These are phyloP conservation scores for Aureobasidium sp. DNA, from an alignment of 2,329 filamentous ascomycete genomes.

Conservation along the genomic window DNA sequence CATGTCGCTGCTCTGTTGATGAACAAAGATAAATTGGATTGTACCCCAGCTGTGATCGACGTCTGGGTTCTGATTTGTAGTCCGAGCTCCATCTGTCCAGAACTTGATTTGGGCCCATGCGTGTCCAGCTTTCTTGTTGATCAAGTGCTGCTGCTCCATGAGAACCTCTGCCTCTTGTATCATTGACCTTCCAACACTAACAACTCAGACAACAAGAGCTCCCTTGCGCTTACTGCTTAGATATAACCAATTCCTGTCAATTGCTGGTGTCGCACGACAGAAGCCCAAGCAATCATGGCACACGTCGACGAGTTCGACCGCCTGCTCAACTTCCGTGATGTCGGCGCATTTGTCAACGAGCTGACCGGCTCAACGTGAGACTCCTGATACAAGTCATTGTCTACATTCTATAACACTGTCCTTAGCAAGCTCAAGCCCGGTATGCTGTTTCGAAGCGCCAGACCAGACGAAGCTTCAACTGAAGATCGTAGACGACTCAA, in stretches of 20 bases:
- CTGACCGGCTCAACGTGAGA: constrained; percentile 50
- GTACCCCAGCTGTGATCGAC: constrained; percentile 3
- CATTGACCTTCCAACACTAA: background rate
- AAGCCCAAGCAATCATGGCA: background rate
- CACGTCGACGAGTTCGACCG: constrained; percentile 40
- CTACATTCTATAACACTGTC: constrained; percentile 2
- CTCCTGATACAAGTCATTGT: background rate
- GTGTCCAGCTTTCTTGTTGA: background rate
- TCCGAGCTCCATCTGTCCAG: background rate
- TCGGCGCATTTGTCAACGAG: constrained; percentile 60
- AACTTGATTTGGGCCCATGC: constrained; percentile 5
- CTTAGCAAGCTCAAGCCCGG: constrained; percentile 26
- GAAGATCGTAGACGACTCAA: constrained; percentile 56
- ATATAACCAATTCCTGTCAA: background rate
- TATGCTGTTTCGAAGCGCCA: constrained; percentile 57
- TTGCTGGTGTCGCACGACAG: background rate
- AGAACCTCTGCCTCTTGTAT: background rate
- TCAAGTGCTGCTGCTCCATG: background rate
- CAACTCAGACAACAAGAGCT: too few species aligned
- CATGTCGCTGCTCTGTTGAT: background rate
- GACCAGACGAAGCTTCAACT: constrained; percentile 65
- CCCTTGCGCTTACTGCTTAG: too few species aligned
- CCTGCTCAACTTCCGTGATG: constrained; percentile 71
- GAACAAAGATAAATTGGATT: background rate
- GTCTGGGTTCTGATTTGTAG: background rate